phyloP scores from a whole-genome alignment of 108 stramenopile species.

The Licmophora abbreviata region DNA sequence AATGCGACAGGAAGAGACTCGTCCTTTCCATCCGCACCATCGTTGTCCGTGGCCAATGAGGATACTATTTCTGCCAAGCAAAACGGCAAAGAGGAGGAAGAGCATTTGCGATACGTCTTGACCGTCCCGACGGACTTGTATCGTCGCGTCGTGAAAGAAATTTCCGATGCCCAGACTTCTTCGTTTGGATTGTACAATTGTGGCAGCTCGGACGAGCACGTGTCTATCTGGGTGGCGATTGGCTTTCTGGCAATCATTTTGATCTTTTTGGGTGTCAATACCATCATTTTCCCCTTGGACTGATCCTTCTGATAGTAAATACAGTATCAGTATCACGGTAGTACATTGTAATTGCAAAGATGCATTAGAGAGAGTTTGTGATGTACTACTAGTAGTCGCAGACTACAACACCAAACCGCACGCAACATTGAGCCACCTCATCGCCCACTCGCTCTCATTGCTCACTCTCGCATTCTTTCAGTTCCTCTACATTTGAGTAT shows the following conservation, averaged over 20 bases:
- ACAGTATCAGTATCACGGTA: no score
- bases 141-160: slow-evolving; percentile 33
- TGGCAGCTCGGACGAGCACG: slow-evolving; percentile 20
- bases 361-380: no score
- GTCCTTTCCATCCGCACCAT: neutral
- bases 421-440: no score
- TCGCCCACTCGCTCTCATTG: no score
- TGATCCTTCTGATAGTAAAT: no score
- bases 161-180: slow-evolving; percentile 21
- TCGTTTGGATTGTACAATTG: slow-evolving; percentile 42
- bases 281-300: slow-evolving; percentile 13
- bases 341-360: no score
- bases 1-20: neutral
- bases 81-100: slow-evolving; percentile 1
- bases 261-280: slow-evolving; percentile 21
- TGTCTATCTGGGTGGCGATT: slow-evolving; percentile 40
- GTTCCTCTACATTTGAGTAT: slow-evolving; percentile 32
- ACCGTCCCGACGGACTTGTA: slow-evolving; percentile 54
- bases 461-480: no score
- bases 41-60: slow-evolving; percentile 3
- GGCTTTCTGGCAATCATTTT: slow-evolving; percentile 24
- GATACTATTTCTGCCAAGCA: slow-evolving; percentile 2
- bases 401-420: no score
- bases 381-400: no score
- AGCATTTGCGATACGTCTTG: slow-evolving; percentile 28